Evolutionary conservation across 139 green algal species (phyloP).

Genomic region (Closterium sp.): DNA sequence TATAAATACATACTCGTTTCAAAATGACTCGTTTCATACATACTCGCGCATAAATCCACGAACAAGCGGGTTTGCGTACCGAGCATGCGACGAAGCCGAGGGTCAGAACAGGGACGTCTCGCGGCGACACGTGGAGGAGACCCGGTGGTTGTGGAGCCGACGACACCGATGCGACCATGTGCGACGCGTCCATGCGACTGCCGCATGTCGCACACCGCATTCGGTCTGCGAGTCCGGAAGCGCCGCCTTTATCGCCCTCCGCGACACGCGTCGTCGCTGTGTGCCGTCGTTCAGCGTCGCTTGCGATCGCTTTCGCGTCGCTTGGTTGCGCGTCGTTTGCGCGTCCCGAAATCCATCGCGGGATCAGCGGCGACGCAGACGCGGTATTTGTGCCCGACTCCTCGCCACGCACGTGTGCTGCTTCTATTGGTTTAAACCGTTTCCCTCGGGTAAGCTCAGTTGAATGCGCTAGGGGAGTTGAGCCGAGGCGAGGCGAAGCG

Average conservation of each 20-base stretch:
- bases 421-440: too few species aligned
- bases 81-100: not conserved
- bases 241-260: not conserved
- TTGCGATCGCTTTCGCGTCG: not conserved
- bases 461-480: too few species aligned
- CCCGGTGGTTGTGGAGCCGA: not conserved
- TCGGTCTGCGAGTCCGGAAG: not conserved
- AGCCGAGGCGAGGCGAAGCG: too few species aligned
- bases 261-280: not conserved
- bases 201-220: not conserved
- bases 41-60: too few species aligned
- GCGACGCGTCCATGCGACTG: not conserved
- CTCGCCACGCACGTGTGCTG: too few species aligned
- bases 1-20: too few species aligned
- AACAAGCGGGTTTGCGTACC: not conserved
- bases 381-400: too few species aligned
- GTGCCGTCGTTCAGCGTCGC: not conserved
- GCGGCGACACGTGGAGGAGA: not conserved
- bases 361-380: too few species aligned
- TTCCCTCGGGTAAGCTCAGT: too few species aligned
- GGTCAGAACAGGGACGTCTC: not conserved
- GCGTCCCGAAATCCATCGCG: too few species aligned
- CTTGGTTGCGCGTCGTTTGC: not conserved
- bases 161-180: not conserved
- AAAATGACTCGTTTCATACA: too few species aligned